Base-by-base conservation (phyloP, 2,329 filamentous ascomycete species). In the Xenosphaeropsis pyriputrescens region DNA sequence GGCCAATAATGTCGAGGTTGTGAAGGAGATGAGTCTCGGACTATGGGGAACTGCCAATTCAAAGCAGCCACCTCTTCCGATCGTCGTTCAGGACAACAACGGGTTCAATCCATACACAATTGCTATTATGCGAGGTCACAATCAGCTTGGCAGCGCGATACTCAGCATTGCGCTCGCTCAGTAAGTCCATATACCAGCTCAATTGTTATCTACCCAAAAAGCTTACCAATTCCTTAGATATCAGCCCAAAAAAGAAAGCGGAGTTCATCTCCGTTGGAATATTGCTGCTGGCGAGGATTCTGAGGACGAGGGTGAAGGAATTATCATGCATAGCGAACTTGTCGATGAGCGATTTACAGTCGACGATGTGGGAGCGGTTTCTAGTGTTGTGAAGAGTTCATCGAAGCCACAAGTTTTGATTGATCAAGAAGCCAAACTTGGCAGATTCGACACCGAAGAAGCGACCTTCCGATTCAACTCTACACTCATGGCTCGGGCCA, bases 151-250 rank as follows among this genome's bases (percentile, higher is more conserved):
- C 1, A 68, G 62, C 41, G 68, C 67, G 1, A 72, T 91, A 18
- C 61, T 91, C 6, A 75, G 81, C 41, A 85, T 91, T 44, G 66
- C 71, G 0, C 65, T 72, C 33, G 74, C 72, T 2, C 84, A 91
- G 49, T 85, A 79, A 56, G 62, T 67, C 3, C 71, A 72, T 0
- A n/a, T n/a, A n/a, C n/a, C n/a, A n/a, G n/a, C n/a, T n/a, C n/a
- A n/a, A n/a, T n/a, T n/a, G n/a, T n/a, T n/a, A n/a, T n/a, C n/a
- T n/a, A n/a, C n/a, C n/a, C n/a, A n/a, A n/a, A n/a, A n/a, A n/a
- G n/a, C n/a, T n/a, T n/a, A n/a, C n/a, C n/a, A n/a, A n/a, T n/a
- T n/a, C n/a, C n/a, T n/a, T n/a, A n/a, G n/a, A n/a, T 26, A 26
- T 9, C 22, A 26, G 12, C 55, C 61, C 16, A 65, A 79, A 32